Base-by-base conservation (phyloP, 2,329 filamentous ascomycete species). In the Chaetomiaceae sp. region DNA sequence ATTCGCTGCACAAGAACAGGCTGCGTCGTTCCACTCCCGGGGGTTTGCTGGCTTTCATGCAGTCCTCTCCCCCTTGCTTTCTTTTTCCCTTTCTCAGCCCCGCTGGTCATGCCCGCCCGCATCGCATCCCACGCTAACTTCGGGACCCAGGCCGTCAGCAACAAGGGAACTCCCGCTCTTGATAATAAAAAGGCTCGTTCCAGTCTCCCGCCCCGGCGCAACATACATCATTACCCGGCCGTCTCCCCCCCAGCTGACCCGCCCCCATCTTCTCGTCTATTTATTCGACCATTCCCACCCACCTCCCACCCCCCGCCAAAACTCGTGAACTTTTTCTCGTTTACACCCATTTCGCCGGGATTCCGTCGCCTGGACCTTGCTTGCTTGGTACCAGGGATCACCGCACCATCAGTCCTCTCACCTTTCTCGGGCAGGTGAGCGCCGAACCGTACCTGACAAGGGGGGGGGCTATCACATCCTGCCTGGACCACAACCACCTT, bases 141-240 rank as follows among this genome's bases (percentile, higher is more conserved):
- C 51, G 46, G 57, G 51, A 59, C 55, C 59, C 55, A 63, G 58
- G 53, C 56, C 61, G 53, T 56, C 58, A 60, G 59, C 51, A 60
- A 56, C 53, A 63, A 62, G 61, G 61, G 60, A 62, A 55, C 57
- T 59, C 61, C 61, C 59, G 59, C 59, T 47, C 57, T 50, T 53
- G n/a, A n/a, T 57, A 50, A 53, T 57, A 60, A 61, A 62, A 61
- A 51, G 57, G 48, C 55, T 58, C 56, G 56, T 52, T 55, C 58
- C 55, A 57, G 55, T 56, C 25, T 54, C 43, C 54, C 56, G 40
- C 55, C 52, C 58, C 51, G 54, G 52, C 60, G 53, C 52, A 40
- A 55, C 53, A 40, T 57, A 58, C 58, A 58, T 58, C 51, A 58
- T 61, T 58, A 56, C 54, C 61, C 60, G 56, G 53, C 50, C 51